Base-by-base conservation (phyloP, 75 land plant genomes). In the Pinus taeda region DNA sequence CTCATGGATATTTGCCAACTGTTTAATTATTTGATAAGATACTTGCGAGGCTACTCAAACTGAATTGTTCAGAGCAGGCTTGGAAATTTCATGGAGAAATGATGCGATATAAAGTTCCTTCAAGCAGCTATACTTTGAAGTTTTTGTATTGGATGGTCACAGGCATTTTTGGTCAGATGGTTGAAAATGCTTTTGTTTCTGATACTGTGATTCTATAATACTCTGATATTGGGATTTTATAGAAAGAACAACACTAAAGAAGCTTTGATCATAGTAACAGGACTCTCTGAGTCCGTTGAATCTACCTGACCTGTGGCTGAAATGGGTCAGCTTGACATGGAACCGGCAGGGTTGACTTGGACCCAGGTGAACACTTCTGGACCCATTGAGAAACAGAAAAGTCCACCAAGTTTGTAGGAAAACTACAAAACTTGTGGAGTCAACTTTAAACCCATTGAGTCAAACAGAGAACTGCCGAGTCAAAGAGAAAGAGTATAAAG, bases 11-110 rank as follows among this genome's bases (percentile, higher is more conserved):
- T 42, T 69, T 69, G 24, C 72, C 72, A 18, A 39, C 72, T 42
- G 72, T 69, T 42, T 45, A 42, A 69, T 69, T 22, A 20, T 42
- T 59, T 26, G 57, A 57, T 29, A 73, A 29, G 58, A 73, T 73
- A 5, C 74, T 73, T 55, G 7, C 59, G 2, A 57, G 74, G 58
- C 57, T 73, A 3, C 6, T 69, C 72, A 69, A 69, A 69, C 3
- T 42, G 18, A 42, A 42, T 42, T 42, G 72, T 53, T 69, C n/a
- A 57, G 74, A 73, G 6, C 20, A 24, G 20, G 59, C n/a, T 29
- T 73, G 74, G 74, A 73, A 73, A 26, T 57, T 73, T 26, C 57
- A 56, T 29, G 26, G 74, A 53, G 37, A 57, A 73, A 56, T 73
- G 59, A 73, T 73, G 8, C 33, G 15, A 14, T 73, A 57, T 17